Evolutionary conservation across 495 filamentous ascomycete genomes (phyloP).

Genomic region (Cercophora newfieldiana): DNA sequence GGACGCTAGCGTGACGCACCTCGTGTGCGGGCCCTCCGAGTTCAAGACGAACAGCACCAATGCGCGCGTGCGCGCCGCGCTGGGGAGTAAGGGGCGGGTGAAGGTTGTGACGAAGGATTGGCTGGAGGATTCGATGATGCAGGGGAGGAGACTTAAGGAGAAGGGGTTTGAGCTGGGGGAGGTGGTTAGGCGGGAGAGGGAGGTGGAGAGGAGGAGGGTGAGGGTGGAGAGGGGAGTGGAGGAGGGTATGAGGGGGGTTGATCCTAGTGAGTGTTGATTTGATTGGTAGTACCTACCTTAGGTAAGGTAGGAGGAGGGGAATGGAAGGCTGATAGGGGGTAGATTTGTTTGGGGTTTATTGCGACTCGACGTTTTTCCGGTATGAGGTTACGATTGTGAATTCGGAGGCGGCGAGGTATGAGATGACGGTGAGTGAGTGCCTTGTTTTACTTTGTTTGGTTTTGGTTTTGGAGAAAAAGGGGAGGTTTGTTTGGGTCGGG

Average conservation of each 20-base stretch:
- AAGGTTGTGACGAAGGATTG: slow-evolving; percentile 40
- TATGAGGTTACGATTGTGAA: slow-evolving; percentile 37
- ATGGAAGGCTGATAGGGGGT: not conserved
- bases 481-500: no score
- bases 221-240: slow-evolving; percentile 34
- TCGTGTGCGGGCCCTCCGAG: slow-evolving; percentile 36
- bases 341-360: slow-evolving; percentile 34
- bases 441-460: not conserved
- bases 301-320: not conserved
- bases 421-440: slow-evolving; percentile 33
- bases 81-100: not conserved
- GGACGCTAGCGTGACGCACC: slow-evolving; percentile 37
- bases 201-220: slow-evolving; percentile 50
- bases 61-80: not conserved
- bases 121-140: slow-evolving; percentile 39
- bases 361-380: slow-evolving; percentile 35
- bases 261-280: slow-evolving; percentile 33
- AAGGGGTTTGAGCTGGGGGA: slow-evolving; percentile 25
- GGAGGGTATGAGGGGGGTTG: slow-evolving; percentile 41
- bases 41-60: slow-evolving; percentile 23
- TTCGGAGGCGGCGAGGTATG: slow-evolving; percentile 34
- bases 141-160: slow-evolving; percentile 21
- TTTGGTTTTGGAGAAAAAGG: no score
- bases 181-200: slow-evolving; percentile 18
- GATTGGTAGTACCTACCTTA: not conserved